These are phyloP conservation scores for Tolypocladium album DNA, from an alignment of 2,329 filamentous ascomycete genomes.

Conservation along the genomic window DNA sequence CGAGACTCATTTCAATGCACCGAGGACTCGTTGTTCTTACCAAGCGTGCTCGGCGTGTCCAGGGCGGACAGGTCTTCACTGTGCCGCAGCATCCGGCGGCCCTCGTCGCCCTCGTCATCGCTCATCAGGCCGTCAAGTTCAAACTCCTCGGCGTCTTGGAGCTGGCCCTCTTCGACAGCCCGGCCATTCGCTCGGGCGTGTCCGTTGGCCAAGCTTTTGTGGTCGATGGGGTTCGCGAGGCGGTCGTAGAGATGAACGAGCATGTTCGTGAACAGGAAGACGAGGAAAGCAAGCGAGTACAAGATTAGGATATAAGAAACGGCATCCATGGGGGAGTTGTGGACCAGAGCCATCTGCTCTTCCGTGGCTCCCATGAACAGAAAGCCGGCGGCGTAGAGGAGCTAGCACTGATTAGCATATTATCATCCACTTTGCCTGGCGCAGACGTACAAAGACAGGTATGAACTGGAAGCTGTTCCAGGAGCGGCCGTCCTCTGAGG, in stretches of 20 bases:
- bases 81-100: conserved; percentile 24
- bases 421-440: background rate
- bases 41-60: conserved; percentile 30
- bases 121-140: conserved; percentile 85
- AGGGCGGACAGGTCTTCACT: conserved; percentile 19
- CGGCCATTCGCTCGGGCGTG: conserved; percentile 20
- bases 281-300: conserved; percentile 78
- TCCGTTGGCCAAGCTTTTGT: conserved; percentile 27
- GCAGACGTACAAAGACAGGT: conserved; percentile 42
- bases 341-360: conserved; percentile 80
- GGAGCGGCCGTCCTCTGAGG: conserved; percentile 57
- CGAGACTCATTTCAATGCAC: conserved; percentile 10
- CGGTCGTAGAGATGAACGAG: conserved; percentile 77
- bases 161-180: conserved; percentile 39
- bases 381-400: conserved; percentile 86
- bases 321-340: conserved; percentile 66
- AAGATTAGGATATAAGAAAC: conserved; percentile 88
- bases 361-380: conserved; percentile 97
- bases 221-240: conserved; percentile 25
- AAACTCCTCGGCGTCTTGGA: conserved; percentile 82
- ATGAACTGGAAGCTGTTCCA: conserved; percentile 51
- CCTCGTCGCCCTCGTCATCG: conserved; percentile 66
- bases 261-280: conserved; percentile 86
- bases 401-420: conserved; percentile 32
- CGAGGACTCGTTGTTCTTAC: conserved; percentile 19